phyloP scores from a whole-genome alignment of 2,329 filamentous ascomycete genomes.

The Alternaria arbusti region DNA sequence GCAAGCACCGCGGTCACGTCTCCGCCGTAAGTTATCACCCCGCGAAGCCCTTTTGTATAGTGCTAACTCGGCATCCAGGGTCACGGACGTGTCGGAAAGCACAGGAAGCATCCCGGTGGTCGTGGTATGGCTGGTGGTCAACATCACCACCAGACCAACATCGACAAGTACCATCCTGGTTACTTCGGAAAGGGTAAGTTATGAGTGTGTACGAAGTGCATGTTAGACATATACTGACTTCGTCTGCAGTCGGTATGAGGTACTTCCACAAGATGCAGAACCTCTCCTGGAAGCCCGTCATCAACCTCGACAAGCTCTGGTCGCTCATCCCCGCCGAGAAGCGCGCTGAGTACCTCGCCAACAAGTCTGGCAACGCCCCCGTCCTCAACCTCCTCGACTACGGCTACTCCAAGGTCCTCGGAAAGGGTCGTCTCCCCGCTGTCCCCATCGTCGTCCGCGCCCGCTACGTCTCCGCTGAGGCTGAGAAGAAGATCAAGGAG shows the following conservation, averaged over 20 bases:
- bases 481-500: conserved; percentile 98
- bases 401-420: conserved; percentile 98
- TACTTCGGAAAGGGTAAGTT: conserved; percentile 84
- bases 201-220: too few relatives aligned
- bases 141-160: conserved; percentile 96
- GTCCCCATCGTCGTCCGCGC: conserved; percentile 94
- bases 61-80: conserved; percentile 42
- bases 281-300: conserved; percentile 97
- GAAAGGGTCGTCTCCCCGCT: conserved; percentile 94
- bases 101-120: conserved; percentile 83
- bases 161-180: conserved; percentile 95
- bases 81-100: conserved; percentile 98
- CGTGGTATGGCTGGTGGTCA: conserved; percentile 72
- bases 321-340: conserved; percentile 91
- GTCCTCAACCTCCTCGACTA: conserved; percentile 97
- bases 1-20: conserved; percentile 83
- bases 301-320: conserved; percentile 99
- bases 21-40: conserved; percentile 66
- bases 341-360: conserved; percentile 87
- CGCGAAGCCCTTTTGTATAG: too few relatives aligned
- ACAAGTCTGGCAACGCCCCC: conserved; percentile 90
- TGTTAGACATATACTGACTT: conserved; percentile 63
- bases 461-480: conserved; percentile 92
- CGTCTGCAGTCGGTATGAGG: conserved; percentile 70
- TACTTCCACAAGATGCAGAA: conserved; percentile 86